A percentile compares a stretch with the other conserved stretches of the same genome.
phyloP scores from a whole-genome alignment of 225 moss, liverwort and hornwort species.

The Bryum argenteum region DNA sequence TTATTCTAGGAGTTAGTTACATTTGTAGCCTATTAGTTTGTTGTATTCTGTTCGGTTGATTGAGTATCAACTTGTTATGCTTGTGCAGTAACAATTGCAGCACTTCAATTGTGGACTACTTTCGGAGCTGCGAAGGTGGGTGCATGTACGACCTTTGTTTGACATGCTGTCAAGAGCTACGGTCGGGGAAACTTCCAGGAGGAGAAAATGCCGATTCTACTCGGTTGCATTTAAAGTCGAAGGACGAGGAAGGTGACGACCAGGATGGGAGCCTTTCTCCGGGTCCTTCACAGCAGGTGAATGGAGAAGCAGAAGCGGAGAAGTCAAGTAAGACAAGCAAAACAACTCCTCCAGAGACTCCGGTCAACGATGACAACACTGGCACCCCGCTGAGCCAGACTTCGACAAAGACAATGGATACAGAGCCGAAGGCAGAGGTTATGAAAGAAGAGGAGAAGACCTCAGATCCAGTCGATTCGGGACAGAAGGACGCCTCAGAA shows the following conservation, averaged over 20 bases:
- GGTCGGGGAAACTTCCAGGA: conserved; percentile 48
- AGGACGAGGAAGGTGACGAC: conserved; percentile 31
- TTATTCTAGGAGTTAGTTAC: background rate
- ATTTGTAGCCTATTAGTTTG: conserved; percentile 8
- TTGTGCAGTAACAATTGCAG: conserved; percentile 69
- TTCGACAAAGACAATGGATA: conserved; percentile 13
- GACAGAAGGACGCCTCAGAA: conserved; percentile 13
- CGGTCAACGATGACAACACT: conserved; percentile 1
- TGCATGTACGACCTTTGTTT: conserved; percentile 73
- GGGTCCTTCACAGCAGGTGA: conserved; percentile 11
- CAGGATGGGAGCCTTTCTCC: conserved; percentile 24
- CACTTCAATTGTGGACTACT: conserved; percentile 76
- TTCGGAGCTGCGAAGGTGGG: conserved; percentile 63
- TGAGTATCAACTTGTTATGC: conserved; percentile 23
- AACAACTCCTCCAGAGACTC: background rate
- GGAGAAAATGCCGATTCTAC: conserved; percentile 49
- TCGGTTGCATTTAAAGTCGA: conserved; percentile 36
- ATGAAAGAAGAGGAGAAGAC: conserved; percentile 3
- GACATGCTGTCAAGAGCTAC: conserved; percentile 66
- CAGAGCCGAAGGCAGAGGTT: conserved; percentile 23
- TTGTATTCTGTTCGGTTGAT: background rate
- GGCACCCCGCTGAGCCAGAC: conserved; percentile 1
- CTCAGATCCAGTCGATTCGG: conserved; percentile 10
- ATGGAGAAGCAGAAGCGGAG: conserved; percentile 1
- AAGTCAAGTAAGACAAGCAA: background rate